phyloP scores from a whole-genome alignment of 2,329 filamentous ascomycete species.

The Curvularia sp. region DNA sequence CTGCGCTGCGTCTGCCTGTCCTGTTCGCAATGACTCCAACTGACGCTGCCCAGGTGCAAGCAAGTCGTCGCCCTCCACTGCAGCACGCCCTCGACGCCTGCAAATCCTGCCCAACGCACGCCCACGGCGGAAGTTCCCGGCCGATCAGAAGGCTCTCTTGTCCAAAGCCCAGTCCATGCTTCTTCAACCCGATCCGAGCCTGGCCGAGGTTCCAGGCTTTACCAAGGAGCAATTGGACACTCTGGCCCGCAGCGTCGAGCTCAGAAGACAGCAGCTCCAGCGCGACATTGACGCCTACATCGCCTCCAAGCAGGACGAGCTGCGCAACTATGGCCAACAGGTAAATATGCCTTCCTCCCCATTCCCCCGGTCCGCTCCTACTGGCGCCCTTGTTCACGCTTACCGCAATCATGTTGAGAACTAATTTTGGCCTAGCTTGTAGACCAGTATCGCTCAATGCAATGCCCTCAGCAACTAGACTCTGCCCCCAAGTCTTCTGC shows the following conservation, averaged over 20 bases:
- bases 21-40: slow-evolving; percentile 27
- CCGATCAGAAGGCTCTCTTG: slow-evolving; percentile 16
- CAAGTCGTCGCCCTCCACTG: slow-evolving; percentile 1
- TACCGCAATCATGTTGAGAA: slow-evolving; percentile 12
- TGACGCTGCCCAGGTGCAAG: slow-evolving; percentile 24
- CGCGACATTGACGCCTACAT: slow-evolving; percentile 46
- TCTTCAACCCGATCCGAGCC: slow-evolving; percentile 37
- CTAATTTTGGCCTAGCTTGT: slow-evolving; percentile 45
- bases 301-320: slow-evolving; percentile 41
- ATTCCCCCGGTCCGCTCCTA: background rate
- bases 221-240: slow-evolving; percentile 41
- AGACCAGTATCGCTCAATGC: slow-evolving; percentile 42
- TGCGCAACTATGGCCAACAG: slow-evolving; percentile 43
- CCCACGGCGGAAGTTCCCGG: slow-evolving; percentile 30
- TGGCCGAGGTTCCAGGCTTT: slow-evolving; percentile 45
- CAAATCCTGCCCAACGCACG: slow-evolving; percentile 13
- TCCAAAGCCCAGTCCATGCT: slow-evolving; percentile 36
- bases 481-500: slow-evolving; percentile 12
- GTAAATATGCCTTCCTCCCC: slow-evolving; percentile 22
- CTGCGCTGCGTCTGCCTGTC: slow-evolving; percentile 16
- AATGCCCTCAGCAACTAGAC: slow-evolving; percentile 29
- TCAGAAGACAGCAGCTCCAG: slow-evolving; percentile 47
- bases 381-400: slow-evolving; percentile 7
- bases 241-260: slow-evolving; percentile 44
- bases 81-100: slow-evolving; percentile 12